phyloP scores from a whole-genome alignment of 1,139 yeast genomes.

The Geotrichum aggregatum region DNA sequence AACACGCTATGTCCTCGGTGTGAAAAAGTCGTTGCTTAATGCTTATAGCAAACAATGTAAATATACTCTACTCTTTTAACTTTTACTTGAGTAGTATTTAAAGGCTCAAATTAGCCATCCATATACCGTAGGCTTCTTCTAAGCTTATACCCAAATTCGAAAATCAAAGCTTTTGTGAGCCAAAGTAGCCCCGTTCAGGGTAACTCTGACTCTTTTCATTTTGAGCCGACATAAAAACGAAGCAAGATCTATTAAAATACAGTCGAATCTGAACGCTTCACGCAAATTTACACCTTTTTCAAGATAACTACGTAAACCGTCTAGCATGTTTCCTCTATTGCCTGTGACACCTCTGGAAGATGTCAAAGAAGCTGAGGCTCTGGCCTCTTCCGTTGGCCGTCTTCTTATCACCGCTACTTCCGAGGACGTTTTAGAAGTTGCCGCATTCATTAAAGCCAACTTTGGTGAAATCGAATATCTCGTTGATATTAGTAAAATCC shows the following conservation, averaged over 20 bases:
- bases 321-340: conserved; percentile 42
- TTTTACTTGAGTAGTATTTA: too few species aligned
- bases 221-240: too few species aligned
- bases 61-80: too few species aligned
- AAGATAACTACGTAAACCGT: neutral
- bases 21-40: conserved; percentile 39
- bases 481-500: conserved; percentile 38
- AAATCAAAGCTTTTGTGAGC: too few species aligned
- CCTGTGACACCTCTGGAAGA: conserved; percentile 39
- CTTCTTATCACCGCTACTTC: conserved; percentile 45
- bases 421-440: conserved; percentile 31
- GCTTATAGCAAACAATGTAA: too few species aligned
- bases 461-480: conserved; percentile 41
- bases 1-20: conserved; percentile 67
- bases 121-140: too few species aligned
- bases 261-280: too few species aligned
- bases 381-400: conserved; percentile 38
- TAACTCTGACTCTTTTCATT: conserved; percentile 13
- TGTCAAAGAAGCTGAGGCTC: conserved; percentile 29
- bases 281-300: neutral
- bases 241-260: too few species aligned
- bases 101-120: too few species aligned
- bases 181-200: conserved; percentile 10
- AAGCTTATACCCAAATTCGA: too few species aligned
- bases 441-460: conserved; percentile 22